Evolutionary conservation across 345 rosid genomes (phyloP).

Genomic region (Murraya koenigii): DNA sequence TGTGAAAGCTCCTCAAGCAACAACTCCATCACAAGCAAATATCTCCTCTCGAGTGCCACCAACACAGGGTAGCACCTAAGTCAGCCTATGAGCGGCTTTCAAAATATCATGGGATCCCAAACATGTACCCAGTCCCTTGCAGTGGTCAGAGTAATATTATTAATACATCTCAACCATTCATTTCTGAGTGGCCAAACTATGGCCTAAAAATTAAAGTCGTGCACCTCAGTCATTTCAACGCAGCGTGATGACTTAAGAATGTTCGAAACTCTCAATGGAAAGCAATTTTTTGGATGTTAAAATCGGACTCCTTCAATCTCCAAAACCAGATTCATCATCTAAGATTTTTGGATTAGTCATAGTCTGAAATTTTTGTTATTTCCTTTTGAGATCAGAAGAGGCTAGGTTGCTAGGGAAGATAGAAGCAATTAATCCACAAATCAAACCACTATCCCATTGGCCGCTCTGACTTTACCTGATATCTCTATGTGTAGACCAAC

Average conservation of each 20-base stretch:
- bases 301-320: constrained; percentile 18
- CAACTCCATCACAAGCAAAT: constrained; percentile 8
- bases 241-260: not conserved
- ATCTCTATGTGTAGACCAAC: no score
- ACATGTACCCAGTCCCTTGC: not conserved
- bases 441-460: no score
- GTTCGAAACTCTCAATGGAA: not conserved
- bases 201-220: not conserved
- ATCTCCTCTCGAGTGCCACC: no score
- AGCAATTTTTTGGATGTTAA: constrained; percentile 16
- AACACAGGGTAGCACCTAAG: constrained; percentile 6
- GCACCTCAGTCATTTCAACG: not conserved
- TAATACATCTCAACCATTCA: not conserved
- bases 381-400: no score
- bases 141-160: not conserved
- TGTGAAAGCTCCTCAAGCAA: not conserved
- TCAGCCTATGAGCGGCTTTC: constrained; percentile 14
- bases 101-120: not conserved
- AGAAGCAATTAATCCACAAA: no score
- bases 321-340: not conserved
- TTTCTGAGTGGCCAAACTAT: constrained; percentile 7
- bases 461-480: no score
- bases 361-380: not conserved
- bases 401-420: no score
- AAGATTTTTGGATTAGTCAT: constrained; percentile 8